Evolutionary conservation across 192 early-diverging fungal genomes (phyloP).

Genomic region (Polychytrium aggregatum): DNA sequence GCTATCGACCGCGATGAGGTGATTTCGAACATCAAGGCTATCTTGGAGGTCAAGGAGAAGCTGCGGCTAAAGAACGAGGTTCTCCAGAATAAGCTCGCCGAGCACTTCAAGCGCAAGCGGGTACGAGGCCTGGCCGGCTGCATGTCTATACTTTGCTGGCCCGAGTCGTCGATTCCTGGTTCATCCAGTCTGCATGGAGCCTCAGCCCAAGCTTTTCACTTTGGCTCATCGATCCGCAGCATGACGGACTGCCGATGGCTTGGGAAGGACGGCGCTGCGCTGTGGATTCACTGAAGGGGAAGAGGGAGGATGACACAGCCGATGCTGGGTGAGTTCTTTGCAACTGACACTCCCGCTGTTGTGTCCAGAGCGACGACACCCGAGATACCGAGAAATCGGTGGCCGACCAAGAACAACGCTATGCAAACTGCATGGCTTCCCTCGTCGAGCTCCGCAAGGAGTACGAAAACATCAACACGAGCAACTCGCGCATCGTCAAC

Average conservation of each 20-base stretch:
- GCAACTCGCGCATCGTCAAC: conserved; percentile 20
- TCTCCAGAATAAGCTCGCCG: conserved; percentile 43
- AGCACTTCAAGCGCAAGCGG: conserved; percentile 43
- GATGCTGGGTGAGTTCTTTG: not conserved
- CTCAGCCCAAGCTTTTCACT: no score
- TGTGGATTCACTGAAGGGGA: no score
- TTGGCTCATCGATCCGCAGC: no score
- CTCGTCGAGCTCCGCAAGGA: conserved; percentile 22
- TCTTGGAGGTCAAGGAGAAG: conserved; percentile 35
- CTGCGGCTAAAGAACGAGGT: conserved; percentile 18
- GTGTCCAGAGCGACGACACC: conserved; percentile 32
- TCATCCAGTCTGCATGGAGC: no score
- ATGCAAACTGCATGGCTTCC: conserved; percentile 27
- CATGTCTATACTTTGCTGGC: no score
- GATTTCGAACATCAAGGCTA: conserved; percentile 20
- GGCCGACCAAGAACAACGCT: conserved; percentile 40
- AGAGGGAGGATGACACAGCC: no score
- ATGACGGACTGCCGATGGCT: no score
- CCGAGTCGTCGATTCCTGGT: no score
- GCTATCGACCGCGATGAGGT: conserved; percentile 29
- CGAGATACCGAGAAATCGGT: conserved; percentile 39
- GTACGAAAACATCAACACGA: conserved; percentile 19
- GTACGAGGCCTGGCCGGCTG: conserved; percentile 12
- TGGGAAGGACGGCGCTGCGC: no score
- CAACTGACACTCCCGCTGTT: not conserved